Evolutionary conservation across 2,329 filamentous ascomycete species (phyloP).

Genomic region (Venturiaceae sp.): DNA sequence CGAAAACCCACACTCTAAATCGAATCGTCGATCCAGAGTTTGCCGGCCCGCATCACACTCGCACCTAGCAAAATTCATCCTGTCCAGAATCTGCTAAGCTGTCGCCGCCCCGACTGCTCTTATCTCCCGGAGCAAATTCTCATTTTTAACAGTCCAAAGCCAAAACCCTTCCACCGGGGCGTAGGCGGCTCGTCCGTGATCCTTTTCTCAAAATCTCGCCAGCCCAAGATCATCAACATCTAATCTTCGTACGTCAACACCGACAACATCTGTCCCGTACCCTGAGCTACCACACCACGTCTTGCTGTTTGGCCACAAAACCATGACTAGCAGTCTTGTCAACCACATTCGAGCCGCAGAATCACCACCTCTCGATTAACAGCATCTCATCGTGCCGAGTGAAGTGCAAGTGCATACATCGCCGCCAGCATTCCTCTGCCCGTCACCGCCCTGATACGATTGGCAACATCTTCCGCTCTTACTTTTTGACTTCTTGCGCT

Average conservation of each 20-base stretch:
- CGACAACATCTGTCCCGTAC: not conserved
- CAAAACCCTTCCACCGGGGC: not conserved
- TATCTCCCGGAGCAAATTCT: not conserved
- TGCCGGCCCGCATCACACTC: not conserved
- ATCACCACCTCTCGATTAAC: not conserved
- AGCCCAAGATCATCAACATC: not conserved
- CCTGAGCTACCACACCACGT: not conserved
- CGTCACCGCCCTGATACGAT: not conserved
- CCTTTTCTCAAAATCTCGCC: not conserved
- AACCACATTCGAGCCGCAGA: not conserved
- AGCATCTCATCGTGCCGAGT: not conserved
- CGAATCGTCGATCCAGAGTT: not conserved
- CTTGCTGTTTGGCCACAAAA: not conserved
- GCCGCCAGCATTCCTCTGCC: not conserved
- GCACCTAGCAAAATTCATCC: too few species aligned
- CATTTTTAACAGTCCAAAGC: not conserved
- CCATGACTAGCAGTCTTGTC: not conserved
- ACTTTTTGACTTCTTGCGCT: slow-evolving; percentile 25
- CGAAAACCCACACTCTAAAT: not conserved
- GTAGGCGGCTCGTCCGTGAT: not conserved
- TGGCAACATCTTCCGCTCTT: not conserved
- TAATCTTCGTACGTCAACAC: not conserved
- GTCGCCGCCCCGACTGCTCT: not conserved
- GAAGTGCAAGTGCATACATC: not conserved
- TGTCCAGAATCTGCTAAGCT: too few species aligned